phyloP scores from a whole-genome alignment of 768 basidiomycete species.

The Serpula lacrymans region DNA sequence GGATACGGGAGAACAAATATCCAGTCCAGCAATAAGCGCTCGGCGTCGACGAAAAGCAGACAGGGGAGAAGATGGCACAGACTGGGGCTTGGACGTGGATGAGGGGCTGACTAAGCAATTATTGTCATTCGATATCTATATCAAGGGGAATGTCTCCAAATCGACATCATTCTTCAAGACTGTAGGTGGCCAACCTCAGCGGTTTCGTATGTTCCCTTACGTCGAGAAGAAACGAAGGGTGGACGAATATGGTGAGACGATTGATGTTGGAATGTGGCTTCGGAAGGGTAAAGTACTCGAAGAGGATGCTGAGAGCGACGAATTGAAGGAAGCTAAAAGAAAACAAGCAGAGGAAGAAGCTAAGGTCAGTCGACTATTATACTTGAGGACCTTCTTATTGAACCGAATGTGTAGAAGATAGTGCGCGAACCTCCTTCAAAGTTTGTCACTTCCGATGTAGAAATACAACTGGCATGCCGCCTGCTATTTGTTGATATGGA shows the following conservation, averaged over 20 bases:
- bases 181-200: slow-evolving; percentile 61
- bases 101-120: slow-evolving; percentile 71
- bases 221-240: slow-evolving; percentile 89
- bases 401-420: slow-evolving; percentile 49
- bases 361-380: slow-evolving; percentile 58
- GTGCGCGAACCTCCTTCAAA: slow-evolving; percentile 89
- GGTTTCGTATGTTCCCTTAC: slow-evolving; percentile 97
- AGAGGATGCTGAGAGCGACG: slow-evolving; percentile 83
- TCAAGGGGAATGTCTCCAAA: slow-evolving; percentile 93
- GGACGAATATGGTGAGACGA: slow-evolving; percentile 92
- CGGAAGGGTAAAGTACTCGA: slow-evolving; percentile 88
- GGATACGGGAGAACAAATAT: slow-evolving; percentile 38
- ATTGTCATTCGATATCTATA: slow-evolving; percentile 92
- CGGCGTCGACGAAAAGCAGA: slow-evolving; percentile 41
- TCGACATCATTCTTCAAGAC: slow-evolving; percentile 86
- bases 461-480: slow-evolving; percentile 81
- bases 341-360: slow-evolving; percentile 71
- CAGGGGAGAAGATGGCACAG: slow-evolving; percentile 49
- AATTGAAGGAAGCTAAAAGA: slow-evolving; percentile 68
- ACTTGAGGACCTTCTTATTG: background rate
- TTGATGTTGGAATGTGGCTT: slow-evolving; percentile 96
- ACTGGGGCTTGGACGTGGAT: slow-evolving; percentile 75
- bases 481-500: slow-evolving; percentile 95
- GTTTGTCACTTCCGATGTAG: slow-evolving; percentile 71
- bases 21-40: slow-evolving; percentile 15